Conservation (phyloP, 345 rosid species). For the Eucalyptus rudis region DNA sequence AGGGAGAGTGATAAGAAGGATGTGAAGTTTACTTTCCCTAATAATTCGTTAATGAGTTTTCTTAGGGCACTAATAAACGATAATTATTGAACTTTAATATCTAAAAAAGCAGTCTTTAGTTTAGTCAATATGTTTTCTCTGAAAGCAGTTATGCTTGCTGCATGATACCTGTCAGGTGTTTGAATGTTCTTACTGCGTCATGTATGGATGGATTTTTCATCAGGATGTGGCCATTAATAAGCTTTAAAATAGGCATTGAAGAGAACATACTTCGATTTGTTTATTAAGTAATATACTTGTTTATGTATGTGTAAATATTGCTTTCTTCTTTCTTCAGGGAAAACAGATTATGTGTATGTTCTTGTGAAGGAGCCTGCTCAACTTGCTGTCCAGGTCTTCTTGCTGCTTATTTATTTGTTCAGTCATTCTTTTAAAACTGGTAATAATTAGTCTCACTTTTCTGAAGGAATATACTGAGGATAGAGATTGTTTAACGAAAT, state of each 20-base stretch:
- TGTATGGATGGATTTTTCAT: background rate
- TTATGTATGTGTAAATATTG: background rate
- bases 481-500: background rate
- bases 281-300: background rate
- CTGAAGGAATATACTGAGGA: background rate
- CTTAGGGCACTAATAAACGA: background rate
- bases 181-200: background rate
- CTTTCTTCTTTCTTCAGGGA: constrained; percentile 36
- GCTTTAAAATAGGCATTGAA: background rate
- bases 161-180: background rate
- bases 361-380: constrained; percentile 59
- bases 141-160: background rate
- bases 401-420: constrained; percentile 7
- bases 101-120: background rate
- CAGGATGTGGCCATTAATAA: background rate
- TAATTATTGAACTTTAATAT: background rate
- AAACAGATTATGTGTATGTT: constrained; percentile 72
- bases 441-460: background rate
- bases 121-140: background rate
- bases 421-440: background rate
- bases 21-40: background rate
- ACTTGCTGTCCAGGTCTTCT: constrained; percentile 60
- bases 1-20: background rate
- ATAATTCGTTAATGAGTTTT: background rate
- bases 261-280: background rate